phyloP scores from a whole-genome alignment of 1,284 basidiomycete genomes.

The Leccinum angustisporum region DNA sequence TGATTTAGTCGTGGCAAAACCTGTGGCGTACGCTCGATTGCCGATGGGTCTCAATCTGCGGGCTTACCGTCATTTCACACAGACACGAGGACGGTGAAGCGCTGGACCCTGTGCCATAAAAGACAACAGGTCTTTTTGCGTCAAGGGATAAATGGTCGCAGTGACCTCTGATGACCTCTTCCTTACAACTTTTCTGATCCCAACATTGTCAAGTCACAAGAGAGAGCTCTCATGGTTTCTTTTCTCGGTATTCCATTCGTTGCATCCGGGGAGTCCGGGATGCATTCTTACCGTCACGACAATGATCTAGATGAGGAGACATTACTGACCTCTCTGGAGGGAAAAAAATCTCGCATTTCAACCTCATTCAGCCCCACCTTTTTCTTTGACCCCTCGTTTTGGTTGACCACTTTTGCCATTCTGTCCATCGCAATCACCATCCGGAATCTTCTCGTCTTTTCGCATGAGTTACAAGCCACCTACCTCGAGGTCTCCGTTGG shows the following conservation, averaged over 20 bases:
- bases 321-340: constrained; percentile 2
- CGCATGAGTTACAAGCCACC: constrained; percentile 1
- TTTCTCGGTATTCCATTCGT: constrained; percentile 5
- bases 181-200: neutral
- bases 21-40: constrained; percentile 2
- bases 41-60: constrained; percentile 2
- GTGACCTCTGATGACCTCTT: neutral
- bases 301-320: constrained; percentile 23
- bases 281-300: constrained; percentile 16
- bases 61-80: neutral
- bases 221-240: constrained; percentile 10
- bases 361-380: neutral
- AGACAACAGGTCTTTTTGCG: neutral
- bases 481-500: constrained; percentile 17
- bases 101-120: neutral
- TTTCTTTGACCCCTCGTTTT: constrained; percentile 17
- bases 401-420: constrained; percentile 21
- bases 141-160: constrained; percentile 7
- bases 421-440: constrained; percentile 24
- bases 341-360: neutral
- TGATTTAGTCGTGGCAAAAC: neutral
- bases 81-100: constrained; percentile 11
- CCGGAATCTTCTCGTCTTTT: constrained; percentile 22
- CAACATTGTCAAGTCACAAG: neutral
- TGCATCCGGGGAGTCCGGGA: neutral